Conservation (phyloP, 1,284 basidiomycete species). For the Leccinum olivaceoglutinosum region DNA sequence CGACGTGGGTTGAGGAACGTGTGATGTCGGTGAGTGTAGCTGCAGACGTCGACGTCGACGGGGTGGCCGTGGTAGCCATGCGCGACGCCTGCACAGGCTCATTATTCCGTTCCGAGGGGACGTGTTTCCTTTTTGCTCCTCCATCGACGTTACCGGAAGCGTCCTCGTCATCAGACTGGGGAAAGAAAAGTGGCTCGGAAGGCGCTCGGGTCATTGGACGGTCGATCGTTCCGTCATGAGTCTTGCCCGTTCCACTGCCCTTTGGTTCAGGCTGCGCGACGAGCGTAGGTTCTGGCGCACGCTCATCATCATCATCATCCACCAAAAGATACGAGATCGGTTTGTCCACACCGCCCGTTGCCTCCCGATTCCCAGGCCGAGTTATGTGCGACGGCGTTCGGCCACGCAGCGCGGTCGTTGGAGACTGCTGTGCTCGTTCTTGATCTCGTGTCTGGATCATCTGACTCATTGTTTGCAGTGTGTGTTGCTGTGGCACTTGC, state of each 20-base stretch:
- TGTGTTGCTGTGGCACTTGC: conserved; percentile 5
- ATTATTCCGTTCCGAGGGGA: neutral
- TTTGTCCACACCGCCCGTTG: neutral
- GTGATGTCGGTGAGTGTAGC: neutral
- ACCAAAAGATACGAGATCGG: conserved; percentile 6
- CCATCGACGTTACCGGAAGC: neutral
- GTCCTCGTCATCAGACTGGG: conserved; percentile 19
- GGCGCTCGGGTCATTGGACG: conserved; percentile 11
- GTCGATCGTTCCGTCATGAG: neutral
- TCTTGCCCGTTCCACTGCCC: neutral
- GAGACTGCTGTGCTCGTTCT: neutral
- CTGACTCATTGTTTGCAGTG: conserved; percentile 3
- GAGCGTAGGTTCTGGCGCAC: conserved; percentile 24
- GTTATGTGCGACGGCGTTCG: neutral
- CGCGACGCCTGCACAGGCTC: neutral
- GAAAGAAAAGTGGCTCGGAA: conserved; percentile 26
- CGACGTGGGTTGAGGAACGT: neutral
- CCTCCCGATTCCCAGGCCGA: neutral
- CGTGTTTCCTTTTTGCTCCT: neutral
- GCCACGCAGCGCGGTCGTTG: neutral
- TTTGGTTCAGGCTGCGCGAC: conserved; percentile 16
- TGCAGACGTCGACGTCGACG: conserved; percentile 5
- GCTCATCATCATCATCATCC: conserved; percentile 5
- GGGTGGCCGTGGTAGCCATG: neutral
- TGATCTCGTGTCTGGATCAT: neutral